These are phyloP conservation scores for Cornus kousa DNA, from an alignment of 148 eudicot genomes.

Conservation along the genomic window DNA sequence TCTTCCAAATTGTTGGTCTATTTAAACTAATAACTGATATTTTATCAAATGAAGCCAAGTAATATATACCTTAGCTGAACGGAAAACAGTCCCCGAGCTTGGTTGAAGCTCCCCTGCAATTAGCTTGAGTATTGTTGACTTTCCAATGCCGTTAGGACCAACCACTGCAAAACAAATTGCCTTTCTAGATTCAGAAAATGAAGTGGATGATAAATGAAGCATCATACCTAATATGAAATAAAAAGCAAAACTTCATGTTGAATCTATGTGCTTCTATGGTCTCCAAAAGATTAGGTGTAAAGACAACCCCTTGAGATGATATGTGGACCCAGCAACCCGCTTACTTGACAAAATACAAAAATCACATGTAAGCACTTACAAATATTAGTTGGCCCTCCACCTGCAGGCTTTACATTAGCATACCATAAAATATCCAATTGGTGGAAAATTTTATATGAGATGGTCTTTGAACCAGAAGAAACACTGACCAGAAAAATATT, in stretches of 20 bases:
- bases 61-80: conserved; percentile 84
- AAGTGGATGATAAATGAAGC: background rate
- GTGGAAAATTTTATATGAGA: no score
- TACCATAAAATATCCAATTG: no score
- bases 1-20: background rate
- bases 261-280: background rate
- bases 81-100: conserved; percentile 96
- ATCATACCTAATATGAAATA: background rate
- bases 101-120: conserved; percentile 98
- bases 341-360: background rate
- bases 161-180: conserved; percentile 63
- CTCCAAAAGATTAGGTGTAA: background rate
- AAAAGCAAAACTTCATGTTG: background rate
- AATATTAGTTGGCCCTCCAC: no score
- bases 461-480: no score
- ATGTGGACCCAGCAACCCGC: background rate
- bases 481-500: no score
- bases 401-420: no score
- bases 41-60: background rate
- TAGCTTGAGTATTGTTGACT: conserved; percentile 93
- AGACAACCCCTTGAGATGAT: background rate
- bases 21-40: background rate
- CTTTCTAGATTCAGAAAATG: conserved; percentile 3
- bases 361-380: background rate
- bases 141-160: conserved; percentile 99